Base-by-base conservation (phyloP, 164 flowering plant species). In the Aristolochia fimbriata region DNA sequence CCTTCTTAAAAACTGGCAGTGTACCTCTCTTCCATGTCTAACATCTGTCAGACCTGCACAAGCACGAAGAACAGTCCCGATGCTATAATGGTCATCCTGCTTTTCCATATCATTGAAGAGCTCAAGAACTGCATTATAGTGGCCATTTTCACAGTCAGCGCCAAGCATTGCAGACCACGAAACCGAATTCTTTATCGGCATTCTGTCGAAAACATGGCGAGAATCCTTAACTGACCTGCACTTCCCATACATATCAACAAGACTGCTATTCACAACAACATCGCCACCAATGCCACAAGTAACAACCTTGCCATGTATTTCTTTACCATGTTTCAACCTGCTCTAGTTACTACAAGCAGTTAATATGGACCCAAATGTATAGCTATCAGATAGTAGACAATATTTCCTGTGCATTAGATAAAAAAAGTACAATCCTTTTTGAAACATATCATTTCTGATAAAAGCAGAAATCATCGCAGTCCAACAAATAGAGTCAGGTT, bases 231-330 rank as follows among this genome's bases (percentile, higher is more conserved):
- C 63, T 9, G 62, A 60, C 21, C 89, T 77, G 64, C 85, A 89
- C 71, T 92, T 92, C 10, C 83, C 91, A 71, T 88, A 92, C 98
- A 92, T 92, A 70, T 92, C 96, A 12, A 92, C 80, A 49, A 89
- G 76, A 62, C 91, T 85, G 66, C 98, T 89, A 70, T 78, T 86
- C 30, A 85, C 87, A 51, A 88, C 76, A 20, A 87, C 84, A 73
- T 89, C 75, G 2, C 80, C 85, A 51, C 67, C 47, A 58, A 79
- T 60, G 23, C 89, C 96, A 22, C 68, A 33, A 0, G 71, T 64
- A 55, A 87, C 37, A 0, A 82, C 79, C 72, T 69, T 78, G 11
- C 76, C 81, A 71, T 92, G 96, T n/a, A 89, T 70, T 68, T 85
- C 78, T 62, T 75, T 87, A 5, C 98, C 96, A 57, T 81, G 96